Evolutionary conservation across 2,329 filamentous ascomycete genomes (phyloP).

Genomic region (Gaeumannomyces tritici): DNA sequence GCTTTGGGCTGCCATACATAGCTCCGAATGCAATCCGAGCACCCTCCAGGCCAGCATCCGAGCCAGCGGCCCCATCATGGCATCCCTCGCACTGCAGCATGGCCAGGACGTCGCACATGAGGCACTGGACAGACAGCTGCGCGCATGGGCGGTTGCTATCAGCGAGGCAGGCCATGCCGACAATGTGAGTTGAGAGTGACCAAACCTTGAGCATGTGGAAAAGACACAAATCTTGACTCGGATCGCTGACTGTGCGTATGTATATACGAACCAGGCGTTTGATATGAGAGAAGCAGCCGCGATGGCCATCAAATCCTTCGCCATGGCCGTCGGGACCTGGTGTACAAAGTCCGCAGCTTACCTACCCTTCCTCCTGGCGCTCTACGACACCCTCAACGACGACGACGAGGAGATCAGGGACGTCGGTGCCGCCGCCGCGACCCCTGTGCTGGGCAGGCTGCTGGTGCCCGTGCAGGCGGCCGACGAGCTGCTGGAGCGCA

Average conservation of each 20-base stretch:
- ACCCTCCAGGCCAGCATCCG: slow-evolving; percentile 40
- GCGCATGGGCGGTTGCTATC: slow-evolving; percentile 40
- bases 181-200: slow-evolving; percentile 27
- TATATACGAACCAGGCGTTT: slow-evolving; percentile 42
- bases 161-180: slow-evolving; percentile 35
- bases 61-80: slow-evolving; percentile 36
- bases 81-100: slow-evolving; percentile 15
- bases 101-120: slow-evolving; percentile 2
- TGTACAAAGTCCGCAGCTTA: slow-evolving; percentile 22
- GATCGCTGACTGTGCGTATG: background rate
- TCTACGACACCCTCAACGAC: slow-evolving; percentile 74
- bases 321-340: slow-evolving; percentile 12
- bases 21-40: slow-evolving; percentile 31
- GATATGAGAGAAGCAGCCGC: slow-evolving; percentile 54
- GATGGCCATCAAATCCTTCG: slow-evolving; percentile 44
- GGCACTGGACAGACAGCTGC: slow-evolving; percentile 8
- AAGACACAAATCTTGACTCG: background rate
- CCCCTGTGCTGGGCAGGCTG: slow-evolving; percentile 29
- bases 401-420: slow-evolving; percentile 86
- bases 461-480: slow-evolving; percentile 39
- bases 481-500: slow-evolving; percentile 31
- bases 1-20: slow-evolving; percentile 21
- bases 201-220: background rate
- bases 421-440: slow-evolving; percentile 42
- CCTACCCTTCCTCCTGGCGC: slow-evolving; percentile 49